Conservation (phyloP, 352 stramenopile genomes). For the Phytophthora brassicae region DNA sequence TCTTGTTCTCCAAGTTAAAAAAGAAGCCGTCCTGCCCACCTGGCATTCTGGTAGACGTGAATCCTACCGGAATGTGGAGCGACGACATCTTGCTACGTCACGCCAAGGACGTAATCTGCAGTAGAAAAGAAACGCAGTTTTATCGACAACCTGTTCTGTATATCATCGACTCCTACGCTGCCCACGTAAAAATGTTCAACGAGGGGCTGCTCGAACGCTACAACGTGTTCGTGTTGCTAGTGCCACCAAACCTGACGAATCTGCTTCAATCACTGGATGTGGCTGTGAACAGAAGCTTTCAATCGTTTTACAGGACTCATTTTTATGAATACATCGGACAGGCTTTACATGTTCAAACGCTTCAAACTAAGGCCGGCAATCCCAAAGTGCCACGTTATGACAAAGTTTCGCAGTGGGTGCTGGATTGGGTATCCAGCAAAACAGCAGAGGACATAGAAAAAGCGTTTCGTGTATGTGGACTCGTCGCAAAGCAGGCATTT, state of each 20-base stretch:
- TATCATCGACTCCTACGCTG: background rate
- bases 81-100: too few species aligned
- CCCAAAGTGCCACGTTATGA: background rate
- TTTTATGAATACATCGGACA: background rate
- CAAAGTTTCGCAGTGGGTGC: background rate
- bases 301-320: background rate
- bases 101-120: too few species aligned
- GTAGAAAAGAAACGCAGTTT: too few species aligned
- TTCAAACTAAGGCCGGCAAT: background rate
- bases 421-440: background rate
- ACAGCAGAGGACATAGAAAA: background rate
- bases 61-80: background rate
- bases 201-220: background rate
- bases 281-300: background rate
- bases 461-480: background rate
- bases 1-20: slow-evolving; percentile 14
- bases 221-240: background rate
- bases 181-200: background rate
- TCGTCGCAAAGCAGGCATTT: background rate
- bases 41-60: background rate
- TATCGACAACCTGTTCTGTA: background rate
- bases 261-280: background rate
- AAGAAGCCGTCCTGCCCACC: background rate
- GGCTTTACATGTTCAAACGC: background rate
- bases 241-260: background rate